These are phyloP conservation scores for Avicennia marina DNA, from an alignment of 257 asterid genomes.

Conservation along the genomic window DNA sequence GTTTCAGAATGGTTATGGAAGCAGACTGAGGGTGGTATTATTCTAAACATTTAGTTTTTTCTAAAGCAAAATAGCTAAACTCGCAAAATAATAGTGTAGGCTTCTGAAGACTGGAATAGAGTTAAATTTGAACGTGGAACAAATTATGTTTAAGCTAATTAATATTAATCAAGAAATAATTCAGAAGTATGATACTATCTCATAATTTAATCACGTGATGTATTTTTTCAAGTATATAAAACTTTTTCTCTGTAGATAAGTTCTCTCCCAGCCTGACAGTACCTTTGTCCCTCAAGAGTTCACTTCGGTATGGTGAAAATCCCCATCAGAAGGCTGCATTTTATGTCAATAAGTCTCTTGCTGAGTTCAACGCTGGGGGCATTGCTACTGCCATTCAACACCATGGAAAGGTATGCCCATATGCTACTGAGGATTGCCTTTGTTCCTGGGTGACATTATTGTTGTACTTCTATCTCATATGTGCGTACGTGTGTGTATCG, in stretches of 20 bases:
- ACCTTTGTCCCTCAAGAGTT: slow-evolving; percentile 70
- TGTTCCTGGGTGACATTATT: not conserved
- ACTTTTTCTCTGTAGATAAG: slow-evolving; percentile 50
- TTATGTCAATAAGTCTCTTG: slow-evolving; percentile 85
- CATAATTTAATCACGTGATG: no score
- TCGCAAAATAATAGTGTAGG: slow-evolving; percentile 1
- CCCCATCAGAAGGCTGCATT: slow-evolving; percentile 98
- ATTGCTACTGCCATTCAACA: slow-evolving; percentile 86
- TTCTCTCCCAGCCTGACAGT: slow-evolving; percentile 77
- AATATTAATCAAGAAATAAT: not conserved
- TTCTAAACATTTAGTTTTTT: slow-evolving; percentile 7
- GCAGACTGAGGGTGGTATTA: slow-evolving; percentile 72
- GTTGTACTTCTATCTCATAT: not conserved
- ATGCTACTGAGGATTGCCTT: not conserved
- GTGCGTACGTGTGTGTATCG: not conserved
- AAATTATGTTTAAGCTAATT: slow-evolving; percentile 8
- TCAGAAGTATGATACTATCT: no score
- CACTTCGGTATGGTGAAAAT: slow-evolving; percentile 95
- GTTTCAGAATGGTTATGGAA: slow-evolving; percentile 99
- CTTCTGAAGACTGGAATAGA: no score
- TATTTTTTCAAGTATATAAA: no score
- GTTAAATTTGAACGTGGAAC: not conserved
- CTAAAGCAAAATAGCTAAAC: not conserved
- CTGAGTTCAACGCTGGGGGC: slow-evolving; percentile 93
- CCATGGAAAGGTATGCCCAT: slow-evolving; percentile 78